These are phyloP conservation scores for Blastocystis sp. DNA, from an alignment of 352 stramenopile species.

Conservation along the genomic window DNA sequence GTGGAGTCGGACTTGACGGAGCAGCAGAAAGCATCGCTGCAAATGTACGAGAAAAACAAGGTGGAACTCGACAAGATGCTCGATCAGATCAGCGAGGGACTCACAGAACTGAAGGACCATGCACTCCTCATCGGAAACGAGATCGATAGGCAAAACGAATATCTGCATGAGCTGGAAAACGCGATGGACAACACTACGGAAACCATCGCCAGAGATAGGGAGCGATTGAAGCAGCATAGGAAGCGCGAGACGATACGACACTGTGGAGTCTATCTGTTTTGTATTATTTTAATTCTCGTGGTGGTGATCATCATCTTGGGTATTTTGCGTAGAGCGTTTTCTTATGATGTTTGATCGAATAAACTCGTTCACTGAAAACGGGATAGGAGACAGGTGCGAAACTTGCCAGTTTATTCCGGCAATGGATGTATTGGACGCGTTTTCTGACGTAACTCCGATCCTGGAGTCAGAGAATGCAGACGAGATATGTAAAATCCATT, in stretches of 20 bases:
- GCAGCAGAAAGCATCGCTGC: constrained; percentile 23
- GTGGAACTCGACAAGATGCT: background rate
- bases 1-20: constrained; percentile 4
- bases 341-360: background rate
- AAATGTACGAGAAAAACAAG: constrained; percentile 53
- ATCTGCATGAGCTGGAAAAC: background rate
- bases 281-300: constrained; percentile 28
- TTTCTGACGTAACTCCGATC: constrained; percentile 22
- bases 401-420: background rate
- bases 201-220: background rate
- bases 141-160: constrained; percentile 35
- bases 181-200: constrained; percentile 15
- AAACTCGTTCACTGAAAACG: too few species aligned
- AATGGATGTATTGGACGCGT: background rate
- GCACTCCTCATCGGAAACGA: constrained; percentile 30
- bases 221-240: background rate
- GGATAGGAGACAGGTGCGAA: too few species aligned
- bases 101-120: constrained; percentile 41
- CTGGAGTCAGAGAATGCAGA: background rate
- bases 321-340: constrained; percentile 9
- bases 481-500: background rate
- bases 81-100: constrained; percentile 37
- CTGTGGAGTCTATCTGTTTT: constrained; percentile 30
- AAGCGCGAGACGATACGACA: background rate
- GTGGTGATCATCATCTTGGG: constrained; percentile 31